Conservation (phyloP, 257 asterid genomes). For the Schizonepeta tenuifolia region DNA sequence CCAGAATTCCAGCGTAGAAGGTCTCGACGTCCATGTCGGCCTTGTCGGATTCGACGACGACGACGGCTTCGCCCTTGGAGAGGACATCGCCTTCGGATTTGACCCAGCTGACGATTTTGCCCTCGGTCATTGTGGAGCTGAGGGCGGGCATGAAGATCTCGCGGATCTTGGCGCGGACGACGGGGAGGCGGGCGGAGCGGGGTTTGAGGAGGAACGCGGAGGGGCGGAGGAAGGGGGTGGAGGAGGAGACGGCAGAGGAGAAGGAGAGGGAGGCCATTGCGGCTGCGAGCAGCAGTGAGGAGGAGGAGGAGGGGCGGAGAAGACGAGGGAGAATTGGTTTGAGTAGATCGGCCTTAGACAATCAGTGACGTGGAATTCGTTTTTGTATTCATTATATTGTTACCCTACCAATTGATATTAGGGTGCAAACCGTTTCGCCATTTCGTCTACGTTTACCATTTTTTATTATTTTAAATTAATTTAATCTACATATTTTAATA, state of each 20-base stretch:
- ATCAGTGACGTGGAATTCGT: neutral
- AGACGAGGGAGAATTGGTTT: conserved; percentile 55
- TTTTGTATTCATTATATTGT: too few species aligned
- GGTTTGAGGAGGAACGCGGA: conserved; percentile 44
- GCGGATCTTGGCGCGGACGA: conserved; percentile 69
- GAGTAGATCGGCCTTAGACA: too few species aligned
- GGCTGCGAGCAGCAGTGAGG: neutral
- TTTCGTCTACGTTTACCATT: too few species aligned
- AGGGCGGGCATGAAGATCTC: conserved; percentile 97
- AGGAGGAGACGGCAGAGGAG: conserved; percentile 60
- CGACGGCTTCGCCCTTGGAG: conserved; percentile 85
- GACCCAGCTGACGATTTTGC: conserved; percentile 82
- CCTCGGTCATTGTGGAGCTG: conserved; percentile 95
- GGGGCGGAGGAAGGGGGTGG: conserved; percentile 53
- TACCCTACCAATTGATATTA: too few species aligned
- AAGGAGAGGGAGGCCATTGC: conserved; percentile 53
- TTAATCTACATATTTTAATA: too few species aligned
- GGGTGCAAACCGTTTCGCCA: too few species aligned
- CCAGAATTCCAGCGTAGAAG: conserved; percentile 72
- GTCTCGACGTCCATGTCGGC: conserved; percentile 91
- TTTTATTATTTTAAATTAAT: too few species aligned
- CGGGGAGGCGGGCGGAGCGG: conserved; percentile 38
- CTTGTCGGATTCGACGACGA: conserved; percentile 83
- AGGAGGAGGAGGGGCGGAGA: conserved; percentile 49
- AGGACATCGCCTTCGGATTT: conserved; percentile 86